Base-by-base conservation (phyloP, 1,139 yeast genomes). In the Protomyces inouyei region DNA sequence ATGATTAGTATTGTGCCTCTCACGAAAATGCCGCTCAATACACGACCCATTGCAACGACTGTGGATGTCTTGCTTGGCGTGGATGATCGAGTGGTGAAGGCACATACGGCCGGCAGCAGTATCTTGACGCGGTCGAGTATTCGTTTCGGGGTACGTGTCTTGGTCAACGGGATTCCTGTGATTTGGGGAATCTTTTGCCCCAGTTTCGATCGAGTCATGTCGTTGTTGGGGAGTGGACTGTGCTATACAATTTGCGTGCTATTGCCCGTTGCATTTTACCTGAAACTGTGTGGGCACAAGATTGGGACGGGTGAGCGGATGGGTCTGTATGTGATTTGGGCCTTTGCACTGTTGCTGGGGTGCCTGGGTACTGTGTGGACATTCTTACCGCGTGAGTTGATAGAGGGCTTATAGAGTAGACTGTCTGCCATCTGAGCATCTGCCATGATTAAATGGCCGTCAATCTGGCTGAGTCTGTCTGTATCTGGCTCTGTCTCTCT, bases 21-120 rank as follows among this genome's bases (percentile, higher is more conserved):
- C 53, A 91, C 97, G 0, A 92, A 92, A 72, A 84, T 93, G 0
- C 97, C 98, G 0, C 79, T 92, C 59, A 88, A 86, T 71, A 91
- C 95, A 8, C 84, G 93, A 70, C 98, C 98, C 0, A 86, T 92
- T 52, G 83, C 89, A 23, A 82, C 93, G 4, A 86, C 95, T 0
- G 73, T 84, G 14, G 89, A 85, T 68, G 75, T 77, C 18, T 67
- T 82, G 35, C 69, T 78, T 43, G 78, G 77, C 6, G 74, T 79
- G 9, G 73, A 74, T 46, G 40, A 57, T 51, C 48, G 53, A 12
- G 57, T 51, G 23, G 54, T 59, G n/a, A 18, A 48, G 43, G 57
- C 53, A 35, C 57, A 55, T 16, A 6, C 63, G 25, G 57, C 54
- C 18, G 52, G 63, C n/a, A 28, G 28, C 28, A 14, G 55, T 45